Evolutionary conservation across 1,284 basidiomycete genomes (phyloP).

Genomic region (Grifola frondosa): DNA sequence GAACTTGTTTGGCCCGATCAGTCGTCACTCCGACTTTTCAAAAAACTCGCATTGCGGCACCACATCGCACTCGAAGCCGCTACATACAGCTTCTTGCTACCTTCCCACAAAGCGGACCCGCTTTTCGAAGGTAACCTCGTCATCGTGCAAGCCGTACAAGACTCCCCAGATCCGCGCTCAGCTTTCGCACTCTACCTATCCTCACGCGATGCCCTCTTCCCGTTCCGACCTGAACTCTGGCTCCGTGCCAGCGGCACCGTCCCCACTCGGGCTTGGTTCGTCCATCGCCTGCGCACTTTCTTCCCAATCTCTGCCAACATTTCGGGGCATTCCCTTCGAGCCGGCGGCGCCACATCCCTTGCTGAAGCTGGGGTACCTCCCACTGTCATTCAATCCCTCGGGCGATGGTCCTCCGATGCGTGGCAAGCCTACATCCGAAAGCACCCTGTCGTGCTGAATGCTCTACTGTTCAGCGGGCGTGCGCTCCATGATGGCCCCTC

Average conservation of each 20-base stretch:
- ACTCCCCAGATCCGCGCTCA: background rate
- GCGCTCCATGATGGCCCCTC: no score
- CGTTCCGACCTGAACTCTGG: slow-evolving; percentile 19
- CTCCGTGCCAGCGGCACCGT: slow-evolving; percentile 15
- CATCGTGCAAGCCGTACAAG: background rate
- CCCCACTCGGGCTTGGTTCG: slow-evolving; percentile 30
- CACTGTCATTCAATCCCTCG: slow-evolving; percentile 35
- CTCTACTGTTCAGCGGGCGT: no score
- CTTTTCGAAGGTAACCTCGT: slow-evolving; percentile 4
- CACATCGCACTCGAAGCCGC: slow-evolving; percentile 8
- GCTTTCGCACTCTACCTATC: slow-evolving; percentile 13
- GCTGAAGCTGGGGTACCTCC: slow-evolving; percentile 31
- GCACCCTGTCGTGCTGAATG: slow-evolving; percentile 34
- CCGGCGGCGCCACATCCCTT: slow-evolving; percentile 38
- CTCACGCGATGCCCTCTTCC: slow-evolving; percentile 17
- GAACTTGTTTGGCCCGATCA: slow-evolving; percentile 29
- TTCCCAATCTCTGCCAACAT: slow-evolving; percentile 19
- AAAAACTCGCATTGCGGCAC: slow-evolving; percentile 22
- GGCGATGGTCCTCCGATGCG: slow-evolving; percentile 37
- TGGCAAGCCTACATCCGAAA: slow-evolving; percentile 38
- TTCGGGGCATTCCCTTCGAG: slow-evolving; percentile 36
- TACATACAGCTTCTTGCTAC: slow-evolving; percentile 26
- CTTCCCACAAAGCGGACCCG: slow-evolving; percentile 32
- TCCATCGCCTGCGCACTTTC: slow-evolving; percentile 8
- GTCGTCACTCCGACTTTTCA: slow-evolving; percentile 7